Base-by-base conservation (phyloP, 148 eudicot species). In the Amaranthus hypochondriacus region DNA sequence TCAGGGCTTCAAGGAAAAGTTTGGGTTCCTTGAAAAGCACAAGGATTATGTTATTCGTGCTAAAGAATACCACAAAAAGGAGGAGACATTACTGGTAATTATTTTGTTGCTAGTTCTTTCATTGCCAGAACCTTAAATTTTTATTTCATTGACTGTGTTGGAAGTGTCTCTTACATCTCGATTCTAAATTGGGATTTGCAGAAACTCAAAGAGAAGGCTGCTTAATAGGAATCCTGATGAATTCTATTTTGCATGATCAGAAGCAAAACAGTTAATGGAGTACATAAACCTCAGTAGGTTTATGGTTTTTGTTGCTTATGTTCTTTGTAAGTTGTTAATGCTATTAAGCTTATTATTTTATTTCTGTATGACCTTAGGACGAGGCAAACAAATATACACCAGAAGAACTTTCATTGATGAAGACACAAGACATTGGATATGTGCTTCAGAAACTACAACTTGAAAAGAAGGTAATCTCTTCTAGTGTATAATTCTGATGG, bases 41-140 rank as follows among this genome's bases (percentile, higher is more conserved):
- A 85, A 88, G 83, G 98, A 93, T 75, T 89, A 94, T 89, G 88
- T 87, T 42, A 70, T 76, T 11, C 97, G 96, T 76, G 98, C 98
- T 0, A 54, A 77, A 73, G 87, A 82, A 28, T 91, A 18, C 79
- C 98, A 94, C 83, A 82, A 87, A 76, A 94, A 91, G 80, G 90
- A 91, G 89, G 91, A 88, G 43, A 54, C 87, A 57, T 67, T 94
- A 48, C 87, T 69, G 83, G 96, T 91, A 80, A 64, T 21, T 5
- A 28, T 53, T 62, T 3, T 13, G 7, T 18, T 62, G 64, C 11
- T 14, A 44, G 6, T 68, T 67, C 5, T 3, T 43, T 46, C 47
- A 4, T 9, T 66, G 54, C 44, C 10, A 21, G 28, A 39, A 68
- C 44, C 18, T 4, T 48, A 0, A 59, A 3, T 46, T 28, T 52